These are phyloP conservation scores for Suillus fuscotomentosus DNA, from an alignment of 768 basidiomycete species.

Conservation along the genomic window DNA sequence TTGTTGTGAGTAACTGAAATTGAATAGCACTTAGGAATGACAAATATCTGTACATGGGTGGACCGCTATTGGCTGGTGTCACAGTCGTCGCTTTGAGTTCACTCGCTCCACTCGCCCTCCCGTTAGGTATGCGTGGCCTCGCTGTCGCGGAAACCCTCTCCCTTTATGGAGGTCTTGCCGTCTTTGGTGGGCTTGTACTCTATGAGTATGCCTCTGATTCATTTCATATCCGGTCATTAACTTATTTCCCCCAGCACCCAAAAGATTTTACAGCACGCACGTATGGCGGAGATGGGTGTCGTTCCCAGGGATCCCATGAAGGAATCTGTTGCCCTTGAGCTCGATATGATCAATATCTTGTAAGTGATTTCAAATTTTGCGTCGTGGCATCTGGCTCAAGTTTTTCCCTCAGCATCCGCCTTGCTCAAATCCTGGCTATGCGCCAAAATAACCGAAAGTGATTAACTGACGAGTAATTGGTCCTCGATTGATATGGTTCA, in stretches of 20 bases:
- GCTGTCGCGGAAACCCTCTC: constrained; percentile 76
- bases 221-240: not conserved
- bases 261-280: constrained; percentile 77
- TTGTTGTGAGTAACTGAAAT: not conserved
- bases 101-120: constrained; percentile 89
- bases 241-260: constrained; percentile 56
- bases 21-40: constrained; percentile 50
- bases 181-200: constrained; percentile 84
- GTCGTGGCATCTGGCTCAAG: constrained; percentile 10
- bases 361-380: constrained; percentile 32
- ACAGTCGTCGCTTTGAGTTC: constrained; percentile 84
- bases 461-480: constrained; percentile 13
- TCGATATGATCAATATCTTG: constrained; percentile 93
- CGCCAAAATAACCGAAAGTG: constrained; percentile 55
- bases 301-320: constrained; percentile 72
- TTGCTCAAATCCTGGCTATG: constrained; percentile 79
- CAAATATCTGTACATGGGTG: constrained; percentile 83
- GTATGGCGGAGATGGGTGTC: constrained; percentile 65
- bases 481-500: not conserved
- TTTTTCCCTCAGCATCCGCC: constrained; percentile 54
- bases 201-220: constrained; percentile 62
- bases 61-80: constrained; percentile 84
- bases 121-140: constrained; percentile 74
- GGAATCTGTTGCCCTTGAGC: constrained; percentile 75
- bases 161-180: constrained; percentile 85